phyloP scores from a whole-genome alignment of 148 eudicot genomes.

The Euryodendron excelsum region DNA sequence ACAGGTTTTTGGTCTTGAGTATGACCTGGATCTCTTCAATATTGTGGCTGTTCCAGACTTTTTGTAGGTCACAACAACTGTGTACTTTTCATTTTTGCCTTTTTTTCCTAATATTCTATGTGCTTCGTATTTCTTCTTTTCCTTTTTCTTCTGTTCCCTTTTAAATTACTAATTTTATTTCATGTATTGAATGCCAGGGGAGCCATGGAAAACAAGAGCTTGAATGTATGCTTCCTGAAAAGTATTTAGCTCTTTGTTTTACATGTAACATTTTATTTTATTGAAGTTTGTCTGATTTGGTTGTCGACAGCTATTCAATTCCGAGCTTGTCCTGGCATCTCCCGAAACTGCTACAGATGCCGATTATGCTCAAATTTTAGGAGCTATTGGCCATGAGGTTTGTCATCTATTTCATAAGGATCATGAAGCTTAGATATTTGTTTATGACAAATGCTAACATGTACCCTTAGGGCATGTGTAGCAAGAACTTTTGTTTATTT shows the following conservation, averaged over 20 bases:
- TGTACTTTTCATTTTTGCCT: neutral
- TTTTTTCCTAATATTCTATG: neutral
- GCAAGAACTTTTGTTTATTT: too few relatives aligned
- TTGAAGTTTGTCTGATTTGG: slow-evolving; percentile 12
- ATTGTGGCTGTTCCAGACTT: slow-evolving; percentile 99
- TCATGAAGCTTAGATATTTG: neutral
- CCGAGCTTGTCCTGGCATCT: slow-evolving; percentile 97
- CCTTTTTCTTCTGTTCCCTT: neutral
- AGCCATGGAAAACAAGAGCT: slow-evolving; percentile 99
- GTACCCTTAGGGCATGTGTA: too few relatives aligned
- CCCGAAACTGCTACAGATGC: slow-evolving; percentile 97
- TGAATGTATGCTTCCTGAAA: slow-evolving; percentile 59
- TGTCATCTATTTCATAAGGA: slow-evolving; percentile 15
- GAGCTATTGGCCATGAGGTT: slow-evolving; percentile 99
- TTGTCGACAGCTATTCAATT: slow-evolving; percentile 75
- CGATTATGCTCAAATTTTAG: slow-evolving; percentile 94
- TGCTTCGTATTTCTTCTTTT: neutral
- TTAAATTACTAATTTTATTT: slow-evolving; percentile 11
- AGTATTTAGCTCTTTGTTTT: slow-evolving; percentile 6
- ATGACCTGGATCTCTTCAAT: slow-evolving; percentile 94
- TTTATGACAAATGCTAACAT: too few relatives aligned
- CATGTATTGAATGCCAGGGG: slow-evolving; percentile 63
- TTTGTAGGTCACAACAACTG: slow-evolving; percentile 52
- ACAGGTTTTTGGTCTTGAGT: slow-evolving; percentile 95
- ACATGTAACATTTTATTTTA: neutral